These are phyloP conservation scores for Calvatia gigantea DNA, from an alignment of 768 basidiomycete species.

Conservation along the genomic window DNA sequence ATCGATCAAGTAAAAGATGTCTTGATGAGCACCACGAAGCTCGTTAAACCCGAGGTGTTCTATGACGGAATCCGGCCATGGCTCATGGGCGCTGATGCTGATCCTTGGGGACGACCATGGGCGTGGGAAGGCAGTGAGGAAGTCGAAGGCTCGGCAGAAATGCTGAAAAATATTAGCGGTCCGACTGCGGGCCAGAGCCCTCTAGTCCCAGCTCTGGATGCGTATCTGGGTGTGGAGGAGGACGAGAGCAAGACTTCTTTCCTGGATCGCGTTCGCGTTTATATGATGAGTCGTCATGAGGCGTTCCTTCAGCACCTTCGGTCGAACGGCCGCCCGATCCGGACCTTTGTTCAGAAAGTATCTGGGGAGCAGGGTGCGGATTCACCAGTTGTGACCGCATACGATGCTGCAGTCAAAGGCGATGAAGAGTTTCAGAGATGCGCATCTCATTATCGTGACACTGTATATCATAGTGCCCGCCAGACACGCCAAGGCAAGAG, in stretches of 20 bases:
- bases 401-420: slow-evolving; percentile 63
- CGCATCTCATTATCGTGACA: slow-evolving; percentile 72
- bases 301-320: slow-evolving; percentile 66
- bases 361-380: slow-evolving; percentile 16
- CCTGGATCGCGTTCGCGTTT: slow-evolving; percentile 69
- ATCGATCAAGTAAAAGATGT: slow-evolving; percentile 62
- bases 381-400: slow-evolving; percentile 43
- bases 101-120: slow-evolving; percentile 41
- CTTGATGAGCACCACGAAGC: slow-evolving; percentile 59
- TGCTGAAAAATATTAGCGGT: slow-evolving; percentile 51
- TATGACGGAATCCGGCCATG: slow-evolving; percentile 75
- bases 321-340: slow-evolving; percentile 54
- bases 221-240: slow-evolving; percentile 68
- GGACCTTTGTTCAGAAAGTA: slow-evolving; percentile 44
- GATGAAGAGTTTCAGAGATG: slow-evolving; percentile 71
- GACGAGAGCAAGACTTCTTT: slow-evolving; percentile 34
- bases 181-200: slow-evolving; percentile 83
- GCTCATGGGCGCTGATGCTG: slow-evolving; percentile 72
- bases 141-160: background rate
- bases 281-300: slow-evolving; percentile 83
- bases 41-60: slow-evolving; percentile 73
- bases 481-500: slow-evolving; percentile 25
- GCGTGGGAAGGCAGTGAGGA: slow-evolving; percentile 41
- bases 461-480: slow-evolving; percentile 77
- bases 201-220: slow-evolving; percentile 68